Base-by-base conservation (phyloP, 108 stramenopile genomes). In the Asterionellopsis glacialis region DNA sequence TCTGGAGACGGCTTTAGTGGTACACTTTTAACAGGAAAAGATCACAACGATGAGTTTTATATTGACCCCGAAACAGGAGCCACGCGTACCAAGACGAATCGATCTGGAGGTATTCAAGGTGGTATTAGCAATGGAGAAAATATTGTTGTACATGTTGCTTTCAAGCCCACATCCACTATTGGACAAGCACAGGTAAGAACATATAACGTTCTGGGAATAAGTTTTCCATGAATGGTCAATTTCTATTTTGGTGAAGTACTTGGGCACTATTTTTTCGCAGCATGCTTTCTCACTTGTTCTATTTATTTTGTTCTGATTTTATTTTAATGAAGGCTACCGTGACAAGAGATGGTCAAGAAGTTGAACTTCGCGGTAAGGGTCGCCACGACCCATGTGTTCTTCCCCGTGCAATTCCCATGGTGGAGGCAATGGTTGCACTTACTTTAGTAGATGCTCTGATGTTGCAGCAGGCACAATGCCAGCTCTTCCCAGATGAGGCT, bases 21-120 rank as follows among this genome's bases (percentile, higher is more conserved):
- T 28, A 98, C 97, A 2, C 64, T 94, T 19, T 69, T 98, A 62
- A 91, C 87, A 7, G 98, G 98, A 28, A 95, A 85, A 62, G 85
- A 95, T 24, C 98, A 99, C 80, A 99, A 99, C 73, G 98, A 99
- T 74, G 95, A 95, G 63, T 99, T 99, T 80, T 96, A 95, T 74
- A 81, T 96, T 56, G 97, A 97, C 69, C 88, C 89, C 12, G 79
- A 77, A 45, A 94, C 90, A 1, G 95, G 92, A 51, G 90, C 92
- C 0, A 94, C 95, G 38, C 67, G 92, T 61, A 96, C 95, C 21
- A 90, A 69, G 69, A 97, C 98, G 42, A 99, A 99, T 80, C 74
- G 96, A 74, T 86, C 85, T 58, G 98, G 98, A 24, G 98, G 98
- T 39, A 96, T 98, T 49, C 96, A 98, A 74, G 98, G 98, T 23